Conservation (phyloP, 352 stramenopile species). For the Phytophthora palmivora region DNA sequence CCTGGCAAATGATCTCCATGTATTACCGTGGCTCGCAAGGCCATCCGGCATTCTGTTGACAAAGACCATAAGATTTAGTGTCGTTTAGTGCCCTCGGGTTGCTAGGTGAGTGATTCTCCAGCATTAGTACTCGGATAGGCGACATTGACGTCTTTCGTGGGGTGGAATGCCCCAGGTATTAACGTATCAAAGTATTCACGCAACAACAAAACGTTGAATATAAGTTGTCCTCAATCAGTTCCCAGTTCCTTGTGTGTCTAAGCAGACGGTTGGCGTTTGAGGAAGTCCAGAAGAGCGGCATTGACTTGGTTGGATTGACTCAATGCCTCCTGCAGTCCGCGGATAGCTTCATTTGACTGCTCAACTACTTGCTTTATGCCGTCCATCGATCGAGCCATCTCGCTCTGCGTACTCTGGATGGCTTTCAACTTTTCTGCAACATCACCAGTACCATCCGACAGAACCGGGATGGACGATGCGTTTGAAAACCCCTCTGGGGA, state of each 20-base stretch:
- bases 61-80: too few species aligned
- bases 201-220: conserved; percentile 1
- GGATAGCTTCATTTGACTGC: conserved; percentile 37
- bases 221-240: too few species aligned
- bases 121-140: too few species aligned
- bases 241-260: too few species aligned
- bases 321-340: conserved; percentile 26
- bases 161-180: too few species aligned
- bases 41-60: too few species aligned
- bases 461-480: neutral
- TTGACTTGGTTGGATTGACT: conserved; percentile 41
- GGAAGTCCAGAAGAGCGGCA: conserved; percentile 31
- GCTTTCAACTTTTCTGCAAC: conserved; percentile 21
- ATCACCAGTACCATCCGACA: neutral
- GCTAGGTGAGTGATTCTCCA: too few species aligned
- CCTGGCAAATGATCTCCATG: too few species aligned
- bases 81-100: too few species aligned
- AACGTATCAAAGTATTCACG: conserved; percentile 8
- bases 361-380: conserved; percentile 38
- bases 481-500: neutral
- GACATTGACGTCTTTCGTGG: too few species aligned
- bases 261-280: conserved; percentile 17
- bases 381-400: conserved; percentile 32
- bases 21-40: too few species aligned
- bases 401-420: conserved; percentile 29